A percentile compares a stretch with the other conserved stretches of the same genome.
Evolutionary conservation across 805 yeast species (phyloP).

Genomic region (Kodamaea kakaduensis): DNA sequence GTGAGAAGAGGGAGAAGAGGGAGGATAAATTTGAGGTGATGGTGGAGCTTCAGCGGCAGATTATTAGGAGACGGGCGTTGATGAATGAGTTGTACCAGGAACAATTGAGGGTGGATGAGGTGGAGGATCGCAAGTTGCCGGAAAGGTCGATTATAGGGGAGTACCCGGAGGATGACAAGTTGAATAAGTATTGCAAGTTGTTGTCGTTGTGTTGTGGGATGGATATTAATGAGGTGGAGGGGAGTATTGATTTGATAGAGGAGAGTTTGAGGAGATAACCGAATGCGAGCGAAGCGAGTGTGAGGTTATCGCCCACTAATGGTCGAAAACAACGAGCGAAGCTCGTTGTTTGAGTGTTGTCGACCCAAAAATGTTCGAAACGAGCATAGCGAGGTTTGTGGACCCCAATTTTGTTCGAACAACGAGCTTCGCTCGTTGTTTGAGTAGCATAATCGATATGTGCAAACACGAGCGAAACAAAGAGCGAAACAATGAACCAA

Average conservation of each 20-base stretch:
- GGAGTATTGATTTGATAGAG: constrained; percentile 40
- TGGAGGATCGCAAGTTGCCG: background rate
- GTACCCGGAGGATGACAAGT: constrained; percentile 29
- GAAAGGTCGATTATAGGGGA: constrained; percentile 19
- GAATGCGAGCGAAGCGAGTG: too few relatives aligned
- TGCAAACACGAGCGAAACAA: too few relatives aligned
- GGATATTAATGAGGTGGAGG: constrained; percentile 37
- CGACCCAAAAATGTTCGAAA: too few relatives aligned
- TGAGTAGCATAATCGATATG: too few relatives aligned
- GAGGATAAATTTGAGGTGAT: constrained; percentile 17
- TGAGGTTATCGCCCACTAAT: too few relatives aligned
- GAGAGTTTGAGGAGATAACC: constrained; percentile 29
- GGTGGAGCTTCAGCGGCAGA: constrained; percentile 25
- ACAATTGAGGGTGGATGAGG: constrained; percentile 21
- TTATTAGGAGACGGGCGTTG: constrained; percentile 19
- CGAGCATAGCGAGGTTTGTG: too few relatives aligned
- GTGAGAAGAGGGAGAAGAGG: background rate
- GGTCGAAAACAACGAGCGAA: too few relatives aligned
- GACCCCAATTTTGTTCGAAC: too few relatives aligned
- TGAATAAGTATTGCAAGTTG: constrained; percentile 38
- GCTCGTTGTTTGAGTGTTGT: too few relatives aligned
- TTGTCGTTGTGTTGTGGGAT: constrained; percentile 42
- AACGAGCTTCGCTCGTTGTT: too few relatives aligned
- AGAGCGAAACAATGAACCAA: too few relatives aligned
- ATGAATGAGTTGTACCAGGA: constrained; percentile 15